Evolutionary conservation across 2,329 filamentous ascomycete species (phyloP).

Genomic region (Stagonosporopsis vannaccii): DNA sequence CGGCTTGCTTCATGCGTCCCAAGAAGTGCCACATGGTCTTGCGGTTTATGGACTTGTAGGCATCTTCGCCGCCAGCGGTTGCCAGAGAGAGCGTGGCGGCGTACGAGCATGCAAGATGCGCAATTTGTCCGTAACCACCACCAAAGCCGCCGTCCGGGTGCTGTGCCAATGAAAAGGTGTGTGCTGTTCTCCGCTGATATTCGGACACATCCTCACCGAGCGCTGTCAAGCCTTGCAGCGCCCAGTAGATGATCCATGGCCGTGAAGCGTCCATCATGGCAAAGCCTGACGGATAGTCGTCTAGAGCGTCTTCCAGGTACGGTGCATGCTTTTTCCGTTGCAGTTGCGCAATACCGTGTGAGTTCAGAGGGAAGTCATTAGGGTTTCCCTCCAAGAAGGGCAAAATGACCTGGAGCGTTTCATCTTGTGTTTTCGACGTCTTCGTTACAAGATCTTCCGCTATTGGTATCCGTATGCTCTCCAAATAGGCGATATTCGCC

Average conservation of each 20-base stretch:
- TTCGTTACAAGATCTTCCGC: constrained; percentile 71
- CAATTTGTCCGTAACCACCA: constrained; percentile 88
- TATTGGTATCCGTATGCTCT: constrained; percentile 60
- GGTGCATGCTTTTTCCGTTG: constrained; percentile 66
- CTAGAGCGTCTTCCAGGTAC: constrained; percentile 66
- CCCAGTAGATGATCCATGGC: constrained; percentile 97
- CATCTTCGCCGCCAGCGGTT: constrained; percentile 77
- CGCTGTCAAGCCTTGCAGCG: constrained; percentile 74
- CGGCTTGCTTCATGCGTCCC: constrained; percentile 80
- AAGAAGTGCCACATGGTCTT: constrained; percentile 91
- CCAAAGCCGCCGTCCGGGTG: constrained; percentile 87
- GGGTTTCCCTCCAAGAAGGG: constrained; percentile 68
- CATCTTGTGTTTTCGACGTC: constrained; percentile 72
- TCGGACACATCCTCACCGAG: constrained; percentile 74
- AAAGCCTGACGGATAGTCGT: constrained; percentile 72
- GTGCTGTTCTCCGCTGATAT: constrained; percentile 72
- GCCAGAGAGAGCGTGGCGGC: constrained; percentile 80
- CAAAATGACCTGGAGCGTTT: constrained; percentile 72
- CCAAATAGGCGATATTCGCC: constrained; percentile 40
- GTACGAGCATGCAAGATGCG: constrained; percentile 90
- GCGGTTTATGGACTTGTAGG: constrained; percentile 79
- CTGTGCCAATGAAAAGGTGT: constrained; percentile 82
- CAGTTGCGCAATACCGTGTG: constrained; percentile 76
- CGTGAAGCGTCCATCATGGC: constrained; percentile 82
- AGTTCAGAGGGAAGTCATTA: constrained; percentile 66